These are phyloP conservation scores for Zygosaccharomyces gambellarensis DNA, from an alignment of 805 yeast genomes.

Conservation along the genomic window DNA sequence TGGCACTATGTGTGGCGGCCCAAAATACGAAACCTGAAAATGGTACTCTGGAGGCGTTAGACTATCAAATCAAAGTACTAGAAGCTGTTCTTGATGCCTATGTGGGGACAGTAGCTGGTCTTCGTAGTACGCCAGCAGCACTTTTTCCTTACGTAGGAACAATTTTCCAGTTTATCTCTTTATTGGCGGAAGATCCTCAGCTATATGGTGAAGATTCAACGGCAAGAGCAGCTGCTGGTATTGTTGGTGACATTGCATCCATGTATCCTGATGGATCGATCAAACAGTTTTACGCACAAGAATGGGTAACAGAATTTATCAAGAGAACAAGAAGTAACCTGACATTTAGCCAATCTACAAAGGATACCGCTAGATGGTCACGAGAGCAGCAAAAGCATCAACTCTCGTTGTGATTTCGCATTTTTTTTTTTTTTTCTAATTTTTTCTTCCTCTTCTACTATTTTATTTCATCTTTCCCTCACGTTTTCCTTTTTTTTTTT, in stretches of 20 bases:
- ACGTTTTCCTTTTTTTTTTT: conserved; percentile 12
- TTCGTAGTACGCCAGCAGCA: conserved; percentile 61
- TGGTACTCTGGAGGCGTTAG: conserved; percentile 66
- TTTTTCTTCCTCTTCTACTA: conserved; percentile 8
- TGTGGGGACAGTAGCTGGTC: conserved; percentile 92
- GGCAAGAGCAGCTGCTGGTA: conserved; percentile 79
- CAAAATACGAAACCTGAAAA: conserved; percentile 61
- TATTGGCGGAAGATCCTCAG: conserved; percentile 54
- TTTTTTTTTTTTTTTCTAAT: conserved; percentile 8
- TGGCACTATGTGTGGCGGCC: conserved; percentile 69
- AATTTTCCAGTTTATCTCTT: conserved; percentile 64
- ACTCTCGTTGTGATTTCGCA: conserved; percentile 19
- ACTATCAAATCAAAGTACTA: conserved; percentile 63
- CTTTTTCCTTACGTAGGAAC: conserved; percentile 61
- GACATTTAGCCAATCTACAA: conserved; percentile 58
- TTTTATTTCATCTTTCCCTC: conserved; percentile 9
- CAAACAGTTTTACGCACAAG: conserved; percentile 58
- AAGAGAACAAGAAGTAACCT: conserved; percentile 64
- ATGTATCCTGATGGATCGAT: conserved; percentile 78
- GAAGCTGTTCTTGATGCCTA: conserved; percentile 94
- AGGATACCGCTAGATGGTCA: conserved; percentile 97
- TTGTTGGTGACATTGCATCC: conserved; percentile 88
- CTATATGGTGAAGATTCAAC: conserved; percentile 63
- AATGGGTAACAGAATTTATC: conserved; percentile 77
- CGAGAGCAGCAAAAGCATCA: conserved; percentile 55